These are phyloP conservation scores for Rosa chinensis DNA, from an alignment of 306 rosid genomes.

Conservation along the genomic window DNA sequence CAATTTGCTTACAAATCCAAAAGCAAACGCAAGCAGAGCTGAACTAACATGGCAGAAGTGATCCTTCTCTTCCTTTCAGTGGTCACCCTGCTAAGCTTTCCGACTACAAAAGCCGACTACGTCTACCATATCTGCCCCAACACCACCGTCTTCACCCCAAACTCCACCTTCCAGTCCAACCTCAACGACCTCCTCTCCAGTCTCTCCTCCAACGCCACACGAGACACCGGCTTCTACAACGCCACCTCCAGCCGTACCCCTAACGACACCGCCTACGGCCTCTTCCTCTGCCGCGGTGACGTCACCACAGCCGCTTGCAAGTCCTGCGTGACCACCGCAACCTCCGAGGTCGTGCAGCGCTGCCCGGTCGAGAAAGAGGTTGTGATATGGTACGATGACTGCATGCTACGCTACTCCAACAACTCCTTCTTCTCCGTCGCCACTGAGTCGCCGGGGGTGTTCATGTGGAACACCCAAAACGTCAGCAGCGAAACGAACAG, in stretches of 20 bases:
- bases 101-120: not conserved
- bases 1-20: too few relatives aligned
- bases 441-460: not conserved
- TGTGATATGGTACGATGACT: slow-evolving; percentile 47
- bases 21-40: too few relatives aligned
- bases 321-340: slow-evolving; percentile 38
- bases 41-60: not conserved
- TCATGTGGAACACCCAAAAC: too few relatives aligned
- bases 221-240: slow-evolving; percentile 7
- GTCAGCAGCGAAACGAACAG: too few relatives aligned
- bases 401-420: slow-evolving; percentile 50
- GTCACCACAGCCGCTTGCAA: slow-evolving; percentile 15
- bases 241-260: not conserved
- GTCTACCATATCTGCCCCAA: not conserved
- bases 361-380: slow-evolving; percentile 45
- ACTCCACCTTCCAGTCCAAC: slow-evolving; percentile 13
- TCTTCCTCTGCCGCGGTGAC: slow-evolving; percentile 22
- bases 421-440: slow-evolving; percentile 14
- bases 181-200: slow-evolving; percentile 6
- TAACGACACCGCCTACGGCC: not conserved
- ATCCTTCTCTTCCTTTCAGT: not conserved
- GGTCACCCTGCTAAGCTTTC: not conserved
- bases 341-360: not conserved
- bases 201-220: not conserved
- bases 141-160: not conserved